These are phyloP conservation scores for Zalaria sp. DNA, from an alignment of 2,329 filamentous ascomycete genomes.

Conservation along the genomic window DNA sequence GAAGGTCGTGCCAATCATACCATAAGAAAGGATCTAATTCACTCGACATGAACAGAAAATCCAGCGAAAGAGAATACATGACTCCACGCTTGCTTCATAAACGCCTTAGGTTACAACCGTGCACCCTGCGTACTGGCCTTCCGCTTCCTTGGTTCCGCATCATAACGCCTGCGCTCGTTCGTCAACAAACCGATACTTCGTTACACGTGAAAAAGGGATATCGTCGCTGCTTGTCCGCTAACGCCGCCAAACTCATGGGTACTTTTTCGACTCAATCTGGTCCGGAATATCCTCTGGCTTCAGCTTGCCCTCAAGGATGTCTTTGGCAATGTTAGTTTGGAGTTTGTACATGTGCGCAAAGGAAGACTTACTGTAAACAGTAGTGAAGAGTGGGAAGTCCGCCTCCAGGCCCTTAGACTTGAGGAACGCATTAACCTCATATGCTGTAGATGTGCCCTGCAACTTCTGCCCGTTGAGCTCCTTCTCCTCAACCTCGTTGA, in stretches of 20 bases:
- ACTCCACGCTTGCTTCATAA: too few species aligned
- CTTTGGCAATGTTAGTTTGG: constrained; percentile 18
- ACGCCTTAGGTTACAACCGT: too few species aligned
- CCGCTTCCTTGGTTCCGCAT: too few species aligned
- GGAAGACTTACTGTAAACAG: constrained; percentile 48
- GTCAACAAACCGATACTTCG: too few species aligned
- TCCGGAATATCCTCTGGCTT: constrained; percentile 69
- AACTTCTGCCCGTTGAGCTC: constrained; percentile 95
- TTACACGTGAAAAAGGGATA: neutral
- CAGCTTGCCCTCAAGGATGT: constrained; percentile 62
- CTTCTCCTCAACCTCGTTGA: constrained; percentile 75
- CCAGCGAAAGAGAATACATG: too few species aligned
- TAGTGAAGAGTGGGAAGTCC: constrained; percentile 86
- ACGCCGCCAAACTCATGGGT: constrained; percentile 1
- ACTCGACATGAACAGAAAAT: too few species aligned
- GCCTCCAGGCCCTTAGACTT: constrained; percentile 62
- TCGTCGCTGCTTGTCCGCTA: neutral
- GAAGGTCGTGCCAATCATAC: too few species aligned
- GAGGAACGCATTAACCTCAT: constrained; percentile 82
- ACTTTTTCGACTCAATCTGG: constrained; percentile 29
- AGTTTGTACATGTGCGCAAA: neutral
- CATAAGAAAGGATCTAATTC: too few species aligned
- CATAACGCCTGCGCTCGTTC: too few species aligned
- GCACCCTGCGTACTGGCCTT: too few species aligned
- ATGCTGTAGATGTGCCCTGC: constrained; percentile 83